Conservation (phyloP, 139 green algal species). For the Axilococcus clingmanii region DNA sequence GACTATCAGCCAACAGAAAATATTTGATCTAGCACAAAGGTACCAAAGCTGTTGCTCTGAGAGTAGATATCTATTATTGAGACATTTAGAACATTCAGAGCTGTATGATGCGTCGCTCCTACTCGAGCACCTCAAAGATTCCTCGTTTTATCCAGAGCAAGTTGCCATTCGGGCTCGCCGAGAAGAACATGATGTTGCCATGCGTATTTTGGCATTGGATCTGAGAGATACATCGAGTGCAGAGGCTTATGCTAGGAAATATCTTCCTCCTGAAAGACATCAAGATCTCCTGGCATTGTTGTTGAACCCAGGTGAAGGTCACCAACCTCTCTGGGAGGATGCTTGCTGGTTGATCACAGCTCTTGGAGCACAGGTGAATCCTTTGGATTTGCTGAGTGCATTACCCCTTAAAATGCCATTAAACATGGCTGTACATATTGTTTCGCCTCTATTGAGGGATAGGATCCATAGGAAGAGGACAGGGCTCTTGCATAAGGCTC, state of each 20-base stretch:
- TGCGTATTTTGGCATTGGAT: conserved; percentile 52
- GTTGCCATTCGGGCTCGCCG: conserved; percentile 48
- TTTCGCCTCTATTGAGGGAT: conserved; percentile 50
- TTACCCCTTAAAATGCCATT: conserved; percentile 56
- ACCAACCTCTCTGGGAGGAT: conserved; percentile 43
- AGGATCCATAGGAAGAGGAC: conserved; percentile 47
- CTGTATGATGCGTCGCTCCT: too few relatives aligned
- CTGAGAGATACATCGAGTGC: conserved; percentile 43
- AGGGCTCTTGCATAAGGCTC: conserved; percentile 7
- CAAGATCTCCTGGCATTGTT: conserved; percentile 51
- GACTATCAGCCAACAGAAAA: too few relatives aligned
- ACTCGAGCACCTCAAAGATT: too few relatives aligned
- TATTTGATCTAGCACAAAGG: too few relatives aligned
- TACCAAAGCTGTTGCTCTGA: too few relatives aligned
- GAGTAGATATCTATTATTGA: too few relatives aligned
- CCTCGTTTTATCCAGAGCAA: too few relatives aligned
- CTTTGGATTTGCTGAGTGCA: conserved; percentile 45
- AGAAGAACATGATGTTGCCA: conserved; percentile 43
- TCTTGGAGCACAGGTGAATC: conserved; percentile 37
- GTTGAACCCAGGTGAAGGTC: conserved; percentile 30
- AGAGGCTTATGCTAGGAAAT: conserved; percentile 48
- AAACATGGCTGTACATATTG: conserved; percentile 27
- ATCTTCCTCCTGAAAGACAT: conserved; percentile 17
- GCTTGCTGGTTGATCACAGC: conserved; percentile 35
- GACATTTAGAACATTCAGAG: too few relatives aligned